Conservation (phyloP, 2,329 filamentous ascomycete genomes). For the Chaetomium sp. region DNA sequence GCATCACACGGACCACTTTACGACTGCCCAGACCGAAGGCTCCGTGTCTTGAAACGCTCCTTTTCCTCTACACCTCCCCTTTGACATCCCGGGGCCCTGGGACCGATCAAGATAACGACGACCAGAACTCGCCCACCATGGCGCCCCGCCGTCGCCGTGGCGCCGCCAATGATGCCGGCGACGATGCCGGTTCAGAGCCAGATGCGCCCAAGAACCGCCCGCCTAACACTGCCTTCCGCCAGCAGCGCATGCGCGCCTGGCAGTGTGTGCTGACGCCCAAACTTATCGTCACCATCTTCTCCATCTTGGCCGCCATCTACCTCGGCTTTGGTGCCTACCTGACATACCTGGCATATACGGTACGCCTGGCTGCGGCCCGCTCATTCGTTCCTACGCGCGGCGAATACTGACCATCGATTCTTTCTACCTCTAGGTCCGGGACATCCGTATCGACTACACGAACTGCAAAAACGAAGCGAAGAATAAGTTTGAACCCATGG, state of each 20-base stretch:
- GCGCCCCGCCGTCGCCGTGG: constrained; percentile 36
- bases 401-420: constrained; percentile 22
- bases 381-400: background rate
- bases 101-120: constrained; percentile 20
- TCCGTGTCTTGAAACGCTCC: constrained; percentile 28
- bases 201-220: constrained; percentile 36
- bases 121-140: constrained; percentile 29
- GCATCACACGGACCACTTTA: constrained; percentile 32
- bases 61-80: constrained; percentile 21
- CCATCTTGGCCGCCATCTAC: constrained; percentile 36
- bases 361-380: constrained; percentile 16
- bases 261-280: constrained; percentile 69
- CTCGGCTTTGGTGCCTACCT: constrained; percentile 36
- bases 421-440: constrained; percentile 69
- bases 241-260: constrained; percentile 98
- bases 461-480: constrained; percentile 66
- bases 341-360: constrained; percentile 34
- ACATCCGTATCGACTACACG: constrained; percentile 89
- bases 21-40: constrained; percentile 22
- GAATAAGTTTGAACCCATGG: constrained; percentile 53
- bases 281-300: constrained; percentile 38
- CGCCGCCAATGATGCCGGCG: constrained; percentile 30
- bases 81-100: constrained; percentile 20
- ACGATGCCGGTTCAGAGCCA: constrained; percentile 30
- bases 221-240: constrained; percentile 83